Base-by-base conservation (phyloP, 352 stramenopile genomes). In the Thraustotheca clavata region DNA sequence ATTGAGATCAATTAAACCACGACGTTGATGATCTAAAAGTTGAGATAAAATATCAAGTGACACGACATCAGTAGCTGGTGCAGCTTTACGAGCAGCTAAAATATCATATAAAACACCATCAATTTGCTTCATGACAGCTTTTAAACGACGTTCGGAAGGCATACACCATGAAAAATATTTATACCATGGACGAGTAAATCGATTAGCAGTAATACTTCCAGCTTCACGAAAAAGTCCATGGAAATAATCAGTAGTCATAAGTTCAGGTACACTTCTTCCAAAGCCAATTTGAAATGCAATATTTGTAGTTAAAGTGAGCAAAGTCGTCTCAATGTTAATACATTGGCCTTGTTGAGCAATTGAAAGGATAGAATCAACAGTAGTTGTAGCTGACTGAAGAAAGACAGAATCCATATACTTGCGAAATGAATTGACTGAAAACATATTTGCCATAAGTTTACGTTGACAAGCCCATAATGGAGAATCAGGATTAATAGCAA, bases 401-500 rank as follows among this genome's bases (percentile, higher is more conserved):
- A 65, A 65, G 27, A 65, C 57, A 18, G 57, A 65, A 20, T 54
- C 24, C 57, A 65, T 65, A 46, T 65, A 65, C 38, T 65, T 65
- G 36, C 57, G 57, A 33, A 65, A 65, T 2, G 57, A 65, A 46
- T 65, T 65, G 57, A 65, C 57, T 12, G 57, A 65, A 27, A 65
- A 65, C 57, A 65, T 65, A 46, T 43, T 54, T 26, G 57, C 46
- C 57, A 65, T 65, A 31, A 65, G 35, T 33, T 65, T 65, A 33
- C 57, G 57, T 31, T 65, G 57, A 46, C 46, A 43, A 18, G 57
- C 41, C 57, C 57, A 65, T 31, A 65, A 46, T 14, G 35, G 57
- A 29, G 57, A 65, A 5, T 38, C 54, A 57, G 87, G 79, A 54
- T 88, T 90, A 69, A 86, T 73, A 18, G 74, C 76, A 32, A 90